These are phyloP conservation scores for Laetiporus sulphureus DNA, from an alignment of 1,284 basidiomycete genomes.

Conservation along the genomic window DNA sequence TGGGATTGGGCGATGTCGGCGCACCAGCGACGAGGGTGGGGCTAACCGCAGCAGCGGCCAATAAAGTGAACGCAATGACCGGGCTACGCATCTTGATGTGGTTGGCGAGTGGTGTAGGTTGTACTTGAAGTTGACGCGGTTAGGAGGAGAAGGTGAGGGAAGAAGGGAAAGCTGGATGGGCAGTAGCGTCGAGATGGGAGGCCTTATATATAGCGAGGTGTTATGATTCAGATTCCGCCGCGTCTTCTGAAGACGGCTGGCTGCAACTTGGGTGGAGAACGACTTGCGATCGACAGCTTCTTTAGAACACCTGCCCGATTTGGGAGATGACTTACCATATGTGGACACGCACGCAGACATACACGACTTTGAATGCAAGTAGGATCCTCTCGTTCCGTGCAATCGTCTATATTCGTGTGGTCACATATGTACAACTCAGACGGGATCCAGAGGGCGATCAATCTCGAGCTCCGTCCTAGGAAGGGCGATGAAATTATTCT, in stretches of 20 bases:
- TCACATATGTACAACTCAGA: no score
- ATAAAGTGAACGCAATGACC: conserved; percentile 14
- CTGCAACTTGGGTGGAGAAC: conserved; percentile 1
- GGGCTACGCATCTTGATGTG: conserved; percentile 10
- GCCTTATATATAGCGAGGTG: conserved; percentile 4
- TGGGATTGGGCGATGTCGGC: conserved; percentile 19
- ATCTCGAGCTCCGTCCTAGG: no score
- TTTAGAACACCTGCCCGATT: conserved; percentile 8
- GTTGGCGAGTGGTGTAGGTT: conserved; percentile 1
- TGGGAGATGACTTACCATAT: conserved; percentile 6
- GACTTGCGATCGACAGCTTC: conserved; percentile 5
- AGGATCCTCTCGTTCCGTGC: no score
- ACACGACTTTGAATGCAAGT: no score
- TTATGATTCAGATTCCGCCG: conserved; percentile 8
- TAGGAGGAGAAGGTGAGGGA: conserved; percentile 5
- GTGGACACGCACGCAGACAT: no score
- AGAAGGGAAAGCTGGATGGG: conserved; percentile 5
- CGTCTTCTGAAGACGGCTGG: conserved; percentile 10
- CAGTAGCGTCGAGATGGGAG: neutral
- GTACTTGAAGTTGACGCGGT: conserved; percentile 7
- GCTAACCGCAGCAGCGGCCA: conserved; percentile 26
- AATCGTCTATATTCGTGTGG: no score
- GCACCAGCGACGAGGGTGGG: conserved; percentile 24
- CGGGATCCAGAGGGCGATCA: no score
- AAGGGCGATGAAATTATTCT: no score